Evolutionary conservation across 2,329 filamentous ascomycete genomes (phyloP).

Genomic region (Clarireedia homoeocarpa): DNA sequence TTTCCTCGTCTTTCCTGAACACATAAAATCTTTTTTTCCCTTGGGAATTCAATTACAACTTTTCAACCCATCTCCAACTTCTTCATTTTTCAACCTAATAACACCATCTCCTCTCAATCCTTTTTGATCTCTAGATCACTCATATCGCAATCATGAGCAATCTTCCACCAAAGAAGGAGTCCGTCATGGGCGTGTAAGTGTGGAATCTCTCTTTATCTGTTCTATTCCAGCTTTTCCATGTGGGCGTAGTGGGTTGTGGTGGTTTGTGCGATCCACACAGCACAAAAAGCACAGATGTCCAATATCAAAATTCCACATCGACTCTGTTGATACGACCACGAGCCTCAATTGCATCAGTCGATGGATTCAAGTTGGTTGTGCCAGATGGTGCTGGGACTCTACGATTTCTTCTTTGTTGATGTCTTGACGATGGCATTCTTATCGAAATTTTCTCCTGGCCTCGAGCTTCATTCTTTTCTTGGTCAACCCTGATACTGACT

Average conservation of each 20-base stretch:
- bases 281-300: background rate
- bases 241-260: conserved; percentile 17
- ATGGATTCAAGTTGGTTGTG: too few species aligned
- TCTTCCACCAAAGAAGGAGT: conserved; percentile 46
- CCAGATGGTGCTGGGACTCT: background rate
- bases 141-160: conserved; percentile 34
- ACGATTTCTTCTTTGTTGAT: background rate
- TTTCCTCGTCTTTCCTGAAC: conserved; percentile 12
- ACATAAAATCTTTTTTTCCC: conserved; percentile 19
- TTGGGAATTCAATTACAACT: conserved; percentile 9
- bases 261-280: background rate
- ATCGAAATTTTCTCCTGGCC: conserved; percentile 13
- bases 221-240: conserved; percentile 10
- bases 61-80: conserved; percentile 17
- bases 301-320: too few species aligned
- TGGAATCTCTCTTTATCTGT: conserved; percentile 15
- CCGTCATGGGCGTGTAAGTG: conserved; percentile 61
- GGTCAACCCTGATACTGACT: conserved; percentile 20
- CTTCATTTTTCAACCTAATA: conserved; percentile 18
- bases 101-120: conserved; percentile 54
- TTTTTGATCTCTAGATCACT: conserved; percentile 38
- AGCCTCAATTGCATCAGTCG: too few species aligned
- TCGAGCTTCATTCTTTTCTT: conserved; percentile 4
- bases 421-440: conserved; percentile 14
- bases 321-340: too few species aligned